These are phyloP conservation scores for Nitzschia inconspicua DNA, from an alignment of 108 stramenopile species.

Conservation along the genomic window DNA sequence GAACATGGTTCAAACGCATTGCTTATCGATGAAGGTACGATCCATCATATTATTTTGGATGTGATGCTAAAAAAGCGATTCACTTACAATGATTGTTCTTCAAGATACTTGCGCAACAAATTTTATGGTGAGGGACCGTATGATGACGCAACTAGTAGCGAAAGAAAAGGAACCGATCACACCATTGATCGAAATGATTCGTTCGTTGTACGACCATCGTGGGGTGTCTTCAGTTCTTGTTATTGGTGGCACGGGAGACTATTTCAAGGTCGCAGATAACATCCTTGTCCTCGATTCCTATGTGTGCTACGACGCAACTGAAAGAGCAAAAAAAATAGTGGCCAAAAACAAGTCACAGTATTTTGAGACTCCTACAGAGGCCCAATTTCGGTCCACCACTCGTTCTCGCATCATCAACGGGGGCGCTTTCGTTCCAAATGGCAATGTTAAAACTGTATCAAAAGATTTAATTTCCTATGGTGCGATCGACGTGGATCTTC, in stretches of 20 bases:
- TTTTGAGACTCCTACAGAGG: slow-evolving; percentile 16
- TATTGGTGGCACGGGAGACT: slow-evolving; percentile 97
- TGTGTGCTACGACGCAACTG: slow-evolving; percentile 72
- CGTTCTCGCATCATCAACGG: slow-evolving; percentile 43
- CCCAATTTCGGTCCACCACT: slow-evolving; percentile 45
- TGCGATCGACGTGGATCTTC: slow-evolving; percentile 71
- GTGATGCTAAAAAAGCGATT: background rate
- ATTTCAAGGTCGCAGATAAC: slow-evolving; percentile 90
- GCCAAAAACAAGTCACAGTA: slow-evolving; percentile 20
- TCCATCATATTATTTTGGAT: background rate
- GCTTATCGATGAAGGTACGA: slow-evolving; percentile 78
- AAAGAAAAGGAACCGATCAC: slow-evolving; percentile 85
- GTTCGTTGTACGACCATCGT: slow-evolving; percentile 65
- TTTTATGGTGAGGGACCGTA: slow-evolving; percentile 93
- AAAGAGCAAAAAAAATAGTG: slow-evolving; percentile 55
- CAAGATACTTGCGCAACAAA: slow-evolving; percentile 91
- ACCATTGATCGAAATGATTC: slow-evolving; percentile 88
- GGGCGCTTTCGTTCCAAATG: slow-evolving; percentile 52
- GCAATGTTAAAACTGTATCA: slow-evolving; percentile 59
- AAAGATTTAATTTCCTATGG: slow-evolving; percentile 61
- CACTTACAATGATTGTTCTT: background rate
- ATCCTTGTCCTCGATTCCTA: slow-evolving; percentile 91
- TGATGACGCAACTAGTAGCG: slow-evolving; percentile 91
- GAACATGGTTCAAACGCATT: slow-evolving; percentile 80
- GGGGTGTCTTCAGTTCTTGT: slow-evolving; percentile 90